Percentiles rank a stretch among this genome's conserved stretches.
These are phyloP conservation scores for Wakefieldia striispora DNA, from an alignment of 768 basidiomycete species.

Conservation along the genomic window DNA sequence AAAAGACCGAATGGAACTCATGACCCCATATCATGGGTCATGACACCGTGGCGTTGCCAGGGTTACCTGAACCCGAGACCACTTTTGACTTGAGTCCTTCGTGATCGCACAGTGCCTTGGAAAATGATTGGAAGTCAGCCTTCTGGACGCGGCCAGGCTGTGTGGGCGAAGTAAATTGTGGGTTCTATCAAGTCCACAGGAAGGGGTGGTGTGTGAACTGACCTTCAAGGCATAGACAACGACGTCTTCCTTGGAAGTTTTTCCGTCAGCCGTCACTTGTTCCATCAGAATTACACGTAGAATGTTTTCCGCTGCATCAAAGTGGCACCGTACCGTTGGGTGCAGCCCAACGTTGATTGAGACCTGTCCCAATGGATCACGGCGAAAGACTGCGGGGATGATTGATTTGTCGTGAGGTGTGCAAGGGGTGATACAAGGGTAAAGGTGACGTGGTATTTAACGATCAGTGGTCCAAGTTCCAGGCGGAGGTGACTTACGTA, in stretches of 20 bases:
- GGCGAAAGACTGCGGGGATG: constrained; percentile 54
- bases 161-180: neutral
- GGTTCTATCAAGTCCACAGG: neutral
- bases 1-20: neutral
- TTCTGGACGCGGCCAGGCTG: constrained; percentile 43
- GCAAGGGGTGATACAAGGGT: neutral
- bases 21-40: constrained; percentile 18
- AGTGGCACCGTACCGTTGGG: constrained; percentile 55
- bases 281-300: constrained; percentile 58
- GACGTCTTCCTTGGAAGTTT: constrained; percentile 37
- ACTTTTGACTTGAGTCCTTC: constrained; percentile 27
- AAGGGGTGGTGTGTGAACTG: constrained; percentile 5
- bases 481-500: constrained; percentile 30
- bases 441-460: constrained; percentile 12
- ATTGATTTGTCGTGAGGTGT: neutral
- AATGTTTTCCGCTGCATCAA: constrained; percentile 52
- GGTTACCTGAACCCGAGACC: neutral
- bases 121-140: constrained; percentile 54
- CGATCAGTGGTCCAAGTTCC: constrained; percentile 19
- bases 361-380: constrained; percentile 68
- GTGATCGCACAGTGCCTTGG: constrained; percentile 42
- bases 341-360: constrained; percentile 63
- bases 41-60: constrained; percentile 7
- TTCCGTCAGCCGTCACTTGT: constrained; percentile 28
- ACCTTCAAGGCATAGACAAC: constrained; percentile 70